Evolutionary conservation across 345 rosid genomes (phyloP), one percentile per base, ranked within the genome.

Genomic region (Heritiera littoralis): DNA sequence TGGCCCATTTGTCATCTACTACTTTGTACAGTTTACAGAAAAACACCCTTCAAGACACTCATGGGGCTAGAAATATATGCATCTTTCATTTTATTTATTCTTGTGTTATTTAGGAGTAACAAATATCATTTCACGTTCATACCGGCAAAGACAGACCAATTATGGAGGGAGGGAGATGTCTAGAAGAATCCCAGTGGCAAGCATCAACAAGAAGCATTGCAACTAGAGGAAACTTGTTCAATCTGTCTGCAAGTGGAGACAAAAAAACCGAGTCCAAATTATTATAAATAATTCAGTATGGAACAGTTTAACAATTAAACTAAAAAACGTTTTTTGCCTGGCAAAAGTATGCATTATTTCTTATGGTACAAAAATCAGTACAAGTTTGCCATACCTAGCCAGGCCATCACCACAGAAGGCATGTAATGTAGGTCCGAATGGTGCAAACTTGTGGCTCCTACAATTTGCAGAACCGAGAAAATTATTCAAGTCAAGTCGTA

Each of bases 171-270:
- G 72, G 20, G 46, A 78, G 11, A n/a, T 2, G 20, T 77, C 73
- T 51, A 66, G 81, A 79, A 73, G 72, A 69, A 49, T 38, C 30
- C 35, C 59, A 35, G 38, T 14, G 74, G 35, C 51, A 0, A 28
- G 45, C 40, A 67, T 66, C 64, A 77, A 46, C 11, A 14, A 67
- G 49, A 40, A 74, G 43, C 59, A 48, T 23, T 72, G 54, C 77
- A 61, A 72, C 41, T 17, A 45, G 66, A 35, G 52, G 46, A 61
- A 64, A 41, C 66, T 48, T 46, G 52, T 48, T 55, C 70, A 65
- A 78, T 81, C 75, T 78, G 84, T 78, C 78, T 48, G 78, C 79
- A 63, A 61, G 51, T 46, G 75, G 20, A 35, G 84, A 69, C 83
- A 20, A 18, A 43, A 52, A 20, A 28, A 51, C 63, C 46, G 59